These are phyloP conservation scores for Mikania micrantha DNA, from an alignment of 129 eudicot species.

Conservation along the genomic window DNA sequence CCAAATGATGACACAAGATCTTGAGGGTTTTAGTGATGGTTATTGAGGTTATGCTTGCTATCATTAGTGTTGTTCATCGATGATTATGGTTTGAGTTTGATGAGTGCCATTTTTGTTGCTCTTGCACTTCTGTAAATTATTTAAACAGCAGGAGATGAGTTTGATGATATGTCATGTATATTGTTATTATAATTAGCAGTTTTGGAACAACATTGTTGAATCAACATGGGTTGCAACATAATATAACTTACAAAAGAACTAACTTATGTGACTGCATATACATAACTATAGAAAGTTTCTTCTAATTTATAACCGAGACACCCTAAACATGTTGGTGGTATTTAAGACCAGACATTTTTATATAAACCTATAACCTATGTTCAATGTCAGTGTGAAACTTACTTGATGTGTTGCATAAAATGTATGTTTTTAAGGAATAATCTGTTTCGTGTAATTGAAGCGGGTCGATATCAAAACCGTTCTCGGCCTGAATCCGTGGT, in stretches of 20 bases:
- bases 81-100: constrained; percentile 24
- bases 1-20: constrained; percentile 8
- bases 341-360: background rate
- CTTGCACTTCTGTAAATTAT: constrained; percentile 24
- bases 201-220: constrained; percentile 5
- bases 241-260: background rate
- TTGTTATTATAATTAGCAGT: background rate
- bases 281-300: too few relatives aligned
- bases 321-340: background rate
- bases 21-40: constrained; percentile 4
- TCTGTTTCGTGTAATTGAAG: too few relatives aligned
- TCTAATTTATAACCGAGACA: background rate
- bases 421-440: too few relatives aligned
- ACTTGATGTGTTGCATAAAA: too few relatives aligned
- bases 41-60: constrained; percentile 14
- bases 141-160: constrained; percentile 27
- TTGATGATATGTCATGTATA: constrained; percentile 22
- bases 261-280: background rate
- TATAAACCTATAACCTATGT: background rate
- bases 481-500: too few relatives aligned
- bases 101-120: constrained; percentile 24
- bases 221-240: constrained; percentile 1
- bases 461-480: too few relatives aligned
- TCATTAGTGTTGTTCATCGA: constrained; percentile 20
- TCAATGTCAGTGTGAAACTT: too few relatives aligned